Base-by-base conservation (phyloP, 345 rosid genomes). In the Orychophragmus violaceus region DNA sequence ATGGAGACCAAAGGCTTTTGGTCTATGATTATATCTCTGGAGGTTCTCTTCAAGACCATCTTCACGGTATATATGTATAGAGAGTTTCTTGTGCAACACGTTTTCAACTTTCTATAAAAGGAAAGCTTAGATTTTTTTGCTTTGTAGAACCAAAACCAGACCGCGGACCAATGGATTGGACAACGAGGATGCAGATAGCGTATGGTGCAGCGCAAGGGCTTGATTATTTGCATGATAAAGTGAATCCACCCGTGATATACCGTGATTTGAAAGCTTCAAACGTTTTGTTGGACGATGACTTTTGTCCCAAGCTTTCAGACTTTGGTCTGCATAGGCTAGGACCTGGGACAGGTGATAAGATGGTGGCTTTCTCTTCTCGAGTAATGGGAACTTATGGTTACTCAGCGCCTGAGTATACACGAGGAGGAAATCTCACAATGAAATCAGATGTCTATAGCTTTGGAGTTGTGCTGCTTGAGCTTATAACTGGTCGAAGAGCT, bases 361-460 rank as follows among this genome's bases (percentile, higher is more conserved):
- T 69, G 79, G 61, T 69, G 76, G 75, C 69, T 66, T 14, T 73
- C 1, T 41, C 81, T 9, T 72, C 90, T 0, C 79, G 88, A 30
- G 79, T 80, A 19, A 80, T 84, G 94, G 90, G 85, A 53, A 89
- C 94, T 29, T 87, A 87, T 41, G 95, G 95, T 42, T 87, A 87
- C 54, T 80, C 83, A 3, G 90, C 97, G 1, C 97, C 97, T 0
- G 97, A 90, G 55, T 90, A 84, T 65, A 62, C 84, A 0, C 83
- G 83, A 76, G 76, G 83, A 5, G 85, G 88, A 45, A 54, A 68
- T 22, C 81, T 87, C 18, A 84, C 90, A 0, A 2, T 76, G 10
- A 80, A 84, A 62, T 82, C 97, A 19, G 95, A 90, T 64, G 90
- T 90, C 0, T 90, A 82, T 65, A 84, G 97, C 70, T 90, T 87